Conservation (phyloP, 1,139 yeast genomes). For the Debaryomycetaceae sp. region DNA sequence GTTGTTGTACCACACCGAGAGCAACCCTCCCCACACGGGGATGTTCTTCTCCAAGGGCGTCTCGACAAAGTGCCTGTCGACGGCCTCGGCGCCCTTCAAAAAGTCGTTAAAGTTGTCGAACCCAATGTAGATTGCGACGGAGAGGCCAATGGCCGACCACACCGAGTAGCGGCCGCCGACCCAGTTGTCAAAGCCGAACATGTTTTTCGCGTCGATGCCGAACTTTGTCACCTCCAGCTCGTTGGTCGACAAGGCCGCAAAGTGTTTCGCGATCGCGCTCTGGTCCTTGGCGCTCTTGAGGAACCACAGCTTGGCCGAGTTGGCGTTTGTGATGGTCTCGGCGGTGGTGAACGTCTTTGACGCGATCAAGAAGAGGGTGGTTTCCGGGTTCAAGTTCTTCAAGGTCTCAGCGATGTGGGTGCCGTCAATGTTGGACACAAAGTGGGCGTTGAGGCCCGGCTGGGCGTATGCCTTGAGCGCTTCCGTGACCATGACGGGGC, state of each 20-base stretch:
- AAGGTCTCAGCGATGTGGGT: slow-evolving; percentile 91
- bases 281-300: slow-evolving; percentile 57
- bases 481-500: slow-evolving; percentile 99
- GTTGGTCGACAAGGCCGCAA: slow-evolving; percentile 92
- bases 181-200: slow-evolving; percentile 98
- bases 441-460: slow-evolving; percentile 70
- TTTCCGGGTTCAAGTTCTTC: slow-evolving; percentile 70
- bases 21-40: slow-evolving; percentile 85
- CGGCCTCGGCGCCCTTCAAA: slow-evolving; percentile 95
- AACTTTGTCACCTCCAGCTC: slow-evolving; percentile 83
- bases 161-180: slow-evolving; percentile 99
- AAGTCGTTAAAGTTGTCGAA: slow-evolving; percentile 84
- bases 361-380: slow-evolving; percentile 89
- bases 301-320: slow-evolving; percentile 92
- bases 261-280: slow-evolving; percentile 84
- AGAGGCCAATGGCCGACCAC: slow-evolving; percentile 97
- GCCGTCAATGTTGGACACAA: slow-evolving; percentile 97
- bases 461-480: slow-evolving; percentile 85
- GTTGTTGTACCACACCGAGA: slow-evolving; percentile 96
- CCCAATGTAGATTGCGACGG: slow-evolving; percentile 91
- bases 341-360: slow-evolving; percentile 99
- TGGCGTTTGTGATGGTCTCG: slow-evolving; percentile 93
- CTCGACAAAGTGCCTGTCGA: slow-evolving; percentile 77
- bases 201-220: slow-evolving; percentile 94
- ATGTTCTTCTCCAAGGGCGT: slow-evolving; percentile 87